phyloP scores from a whole-genome alignment of 345 rosid species.

The Diplotaxis tenuifolia region DNA sequence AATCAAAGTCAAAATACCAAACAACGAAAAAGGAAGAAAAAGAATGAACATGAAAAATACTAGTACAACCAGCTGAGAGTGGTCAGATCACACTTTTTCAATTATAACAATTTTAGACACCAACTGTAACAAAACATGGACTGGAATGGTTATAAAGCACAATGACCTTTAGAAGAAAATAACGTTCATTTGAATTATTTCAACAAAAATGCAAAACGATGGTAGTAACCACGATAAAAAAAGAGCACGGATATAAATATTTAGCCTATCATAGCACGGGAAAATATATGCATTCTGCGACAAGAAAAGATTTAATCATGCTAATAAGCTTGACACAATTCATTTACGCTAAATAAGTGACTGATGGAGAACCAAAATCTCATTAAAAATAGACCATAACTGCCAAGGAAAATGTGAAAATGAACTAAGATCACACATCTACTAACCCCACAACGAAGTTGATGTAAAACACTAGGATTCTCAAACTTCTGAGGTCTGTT shows the following conservation, averaged over 20 bases:
- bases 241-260: not conserved
- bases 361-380: conserved; percentile 2
- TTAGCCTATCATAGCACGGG: conserved; percentile 18
- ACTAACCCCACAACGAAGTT: conserved; percentile 97
- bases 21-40: conserved; percentile 1
- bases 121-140: not conserved
- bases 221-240: not conserved
- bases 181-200: not conserved
- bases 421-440: conserved; percentile 13
- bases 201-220: not conserved
- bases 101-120: conserved; percentile 7
- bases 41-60: conserved; percentile 13
- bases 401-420: conserved; percentile 11
- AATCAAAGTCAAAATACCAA: conserved; percentile 23
- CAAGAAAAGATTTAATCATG: conserved; percentile 16
- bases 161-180: not conserved
- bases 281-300: conserved; percentile 14
- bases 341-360: conserved; percentile 9
- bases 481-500: conserved; percentile 91
- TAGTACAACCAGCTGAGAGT: conserved; percentile 12
- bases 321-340: not conserved
- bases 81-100: conserved; percentile 12
- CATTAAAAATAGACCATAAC: conserved; percentile 1
- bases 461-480: conserved; percentile 81
- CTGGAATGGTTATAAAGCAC: not conserved